phyloP scores from a whole-genome alignment of 768 basidiomycete species.

The Mycena polygramma region DNA sequence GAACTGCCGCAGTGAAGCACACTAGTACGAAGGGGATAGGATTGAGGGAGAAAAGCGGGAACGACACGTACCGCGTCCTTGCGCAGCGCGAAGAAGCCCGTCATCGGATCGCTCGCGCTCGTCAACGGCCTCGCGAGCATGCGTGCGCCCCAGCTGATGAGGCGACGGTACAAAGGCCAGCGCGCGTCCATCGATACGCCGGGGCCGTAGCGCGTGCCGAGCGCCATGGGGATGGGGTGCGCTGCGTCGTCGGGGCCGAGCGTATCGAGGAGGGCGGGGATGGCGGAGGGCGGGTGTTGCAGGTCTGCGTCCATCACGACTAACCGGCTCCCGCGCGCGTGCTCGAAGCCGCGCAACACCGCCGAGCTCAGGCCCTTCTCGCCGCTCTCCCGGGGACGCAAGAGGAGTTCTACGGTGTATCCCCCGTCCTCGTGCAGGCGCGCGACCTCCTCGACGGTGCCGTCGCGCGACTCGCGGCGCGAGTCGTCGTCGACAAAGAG shows the following conservation, averaged over 20 bases:
- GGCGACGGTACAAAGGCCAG: not conserved
- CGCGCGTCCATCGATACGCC: constrained; percentile 21
- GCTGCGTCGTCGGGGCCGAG: not conserved
- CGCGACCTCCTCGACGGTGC: constrained; percentile 16
- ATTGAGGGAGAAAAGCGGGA: too few relatives aligned
- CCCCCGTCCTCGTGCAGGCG: constrained; percentile 15
- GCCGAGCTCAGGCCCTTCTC: constrained; percentile 1
- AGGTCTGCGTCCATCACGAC: constrained; percentile 25
- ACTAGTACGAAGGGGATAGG: too few relatives aligned
- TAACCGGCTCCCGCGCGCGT: constrained; percentile 9
- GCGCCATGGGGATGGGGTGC: constrained; percentile 10
- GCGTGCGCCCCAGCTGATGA: constrained; percentile 19
- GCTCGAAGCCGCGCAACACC: constrained; percentile 20
- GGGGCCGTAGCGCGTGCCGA: constrained; percentile 22
- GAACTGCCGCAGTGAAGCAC: not conserved
- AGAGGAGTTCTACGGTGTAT: not conserved
- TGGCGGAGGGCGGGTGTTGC: constrained; percentile 14
- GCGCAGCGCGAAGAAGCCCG: not conserved
- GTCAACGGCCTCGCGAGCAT: constrained; percentile 17
- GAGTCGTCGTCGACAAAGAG: constrained; percentile 17
- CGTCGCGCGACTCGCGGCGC: too few relatives aligned
- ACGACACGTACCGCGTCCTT: not conserved
- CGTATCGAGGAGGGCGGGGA: constrained; percentile 1
- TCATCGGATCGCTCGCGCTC: constrained; percentile 1
- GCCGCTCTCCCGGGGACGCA: not conserved